phyloP scores from a whole-genome alignment of 225 moss, liverwort and hornwort genomes.

The Rhytidiadelphus loreus region DNA sequence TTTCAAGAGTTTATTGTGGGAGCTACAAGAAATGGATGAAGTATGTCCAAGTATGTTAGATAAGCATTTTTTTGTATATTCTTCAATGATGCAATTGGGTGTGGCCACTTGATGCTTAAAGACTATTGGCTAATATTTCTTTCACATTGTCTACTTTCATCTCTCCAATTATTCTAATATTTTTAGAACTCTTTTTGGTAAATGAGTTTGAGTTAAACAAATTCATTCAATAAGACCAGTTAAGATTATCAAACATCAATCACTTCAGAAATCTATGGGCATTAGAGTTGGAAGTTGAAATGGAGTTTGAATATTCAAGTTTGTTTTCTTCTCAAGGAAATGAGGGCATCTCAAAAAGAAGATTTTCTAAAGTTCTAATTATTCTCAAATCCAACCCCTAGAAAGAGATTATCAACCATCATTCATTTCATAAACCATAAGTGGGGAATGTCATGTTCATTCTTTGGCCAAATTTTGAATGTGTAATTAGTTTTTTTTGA shows the following conservation, averaged over 20 bases:
- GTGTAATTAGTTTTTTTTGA: rapidly evolving
- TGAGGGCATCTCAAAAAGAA: rapidly evolving
- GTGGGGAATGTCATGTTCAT: rapidly evolving
- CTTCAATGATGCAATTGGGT: not conserved
- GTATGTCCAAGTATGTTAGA: not conserved
- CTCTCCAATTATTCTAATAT: not conserved
- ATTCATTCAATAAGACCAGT: rapidly evolving
- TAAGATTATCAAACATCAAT: not conserved
- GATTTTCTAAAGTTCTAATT: not conserved
- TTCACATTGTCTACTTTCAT: not conserved
- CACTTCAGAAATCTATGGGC: not conserved
- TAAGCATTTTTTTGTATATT: not conserved
- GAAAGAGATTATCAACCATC: not conserved
- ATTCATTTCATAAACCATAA: not conserved
- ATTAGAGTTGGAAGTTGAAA: not conserved
- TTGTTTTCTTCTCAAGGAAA: rapidly evolving
- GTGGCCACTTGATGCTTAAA: rapidly evolving
- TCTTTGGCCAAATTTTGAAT: not conserved
- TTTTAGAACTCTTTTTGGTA: not conserved
- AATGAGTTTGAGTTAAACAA: not conserved
- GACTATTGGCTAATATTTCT: too few relatives aligned
- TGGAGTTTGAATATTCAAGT: not conserved
- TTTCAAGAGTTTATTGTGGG: not conserved
- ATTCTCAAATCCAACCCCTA: rapidly evolving
- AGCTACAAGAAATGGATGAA: not conserved